Conservation (phyloP, 768 basidiomycete species). For the Mycena epipterygia region DNA sequence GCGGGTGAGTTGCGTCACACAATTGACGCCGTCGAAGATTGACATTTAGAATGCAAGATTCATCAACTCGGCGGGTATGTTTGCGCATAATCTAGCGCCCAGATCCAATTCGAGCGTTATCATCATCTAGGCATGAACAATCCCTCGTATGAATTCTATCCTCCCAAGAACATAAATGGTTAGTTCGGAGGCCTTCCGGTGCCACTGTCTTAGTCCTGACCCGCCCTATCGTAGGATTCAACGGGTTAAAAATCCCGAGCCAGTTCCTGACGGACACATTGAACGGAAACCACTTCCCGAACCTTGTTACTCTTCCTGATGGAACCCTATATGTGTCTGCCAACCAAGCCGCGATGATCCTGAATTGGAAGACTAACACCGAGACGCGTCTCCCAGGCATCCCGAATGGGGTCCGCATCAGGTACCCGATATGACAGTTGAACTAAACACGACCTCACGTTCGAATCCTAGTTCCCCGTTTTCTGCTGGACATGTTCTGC, state of each 20-base stretch:
- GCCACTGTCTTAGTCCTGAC: not conserved
- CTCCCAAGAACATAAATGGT: slow-evolving; percentile 54
- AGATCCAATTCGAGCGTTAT: not conserved
- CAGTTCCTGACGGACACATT: slow-evolving; percentile 29
- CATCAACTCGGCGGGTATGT: slow-evolving; percentile 59
- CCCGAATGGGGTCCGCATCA: slow-evolving; percentile 59
- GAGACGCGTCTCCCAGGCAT: slow-evolving; percentile 58
- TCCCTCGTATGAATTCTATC: slow-evolving; percentile 63
- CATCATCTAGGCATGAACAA: slow-evolving; percentile 68
- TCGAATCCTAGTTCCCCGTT: slow-evolving; percentile 45
- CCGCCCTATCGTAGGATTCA: slow-evolving; percentile 31
- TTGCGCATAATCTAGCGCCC: not conserved
- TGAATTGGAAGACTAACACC: slow-evolving; percentile 53
- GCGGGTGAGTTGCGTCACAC: slow-evolving; percentile 26
- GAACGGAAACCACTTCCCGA: slow-evolving; percentile 39
- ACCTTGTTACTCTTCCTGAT: slow-evolving; percentile 54
- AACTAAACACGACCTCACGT: not conserved
- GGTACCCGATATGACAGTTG: slow-evolving; percentile 26
- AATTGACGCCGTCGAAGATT: not conserved
- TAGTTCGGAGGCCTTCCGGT: slow-evolving; percentile 18
- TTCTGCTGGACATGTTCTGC: slow-evolving; percentile 53
- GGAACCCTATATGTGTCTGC: slow-evolving; percentile 57
- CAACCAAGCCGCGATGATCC: slow-evolving; percentile 57
- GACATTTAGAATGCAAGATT: slow-evolving; percentile 54
- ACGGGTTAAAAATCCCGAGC: slow-evolving; percentile 37